Base-by-base conservation (phyloP, 306 rosid species). In the Hippophae tibetana region DNA sequence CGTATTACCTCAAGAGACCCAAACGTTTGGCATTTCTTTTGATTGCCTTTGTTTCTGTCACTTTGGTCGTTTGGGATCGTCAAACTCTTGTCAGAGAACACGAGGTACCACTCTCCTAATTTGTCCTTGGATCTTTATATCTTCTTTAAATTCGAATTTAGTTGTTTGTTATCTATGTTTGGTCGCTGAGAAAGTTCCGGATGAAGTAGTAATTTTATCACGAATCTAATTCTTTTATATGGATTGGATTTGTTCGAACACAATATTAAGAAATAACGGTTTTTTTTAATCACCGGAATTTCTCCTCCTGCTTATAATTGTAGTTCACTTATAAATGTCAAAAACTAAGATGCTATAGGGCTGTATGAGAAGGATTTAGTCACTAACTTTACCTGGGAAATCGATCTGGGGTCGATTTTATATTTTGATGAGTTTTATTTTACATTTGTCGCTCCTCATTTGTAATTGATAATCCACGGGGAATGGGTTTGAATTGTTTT, bases 1-100 rank as follows among this genome's bases (percentile, higher is more conserved):
- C 86, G 52, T 88, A 92, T 74, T 92, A 92, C 64, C 81, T 92
- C 25, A 88, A 85, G 85, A 76, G 99, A 11, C 99, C 99, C 12
- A 82, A 85, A 72, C 87, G 96, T 48, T 56, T 88, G 58, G 95
- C 99, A 64, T 55, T 92, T 76, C 89, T 92, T n/a, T 77, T 92
- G 83, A 78, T 92, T 12, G 79, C 74, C 11, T 92, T 88, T 41
- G 93, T 82, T 50, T 80, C 72, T n/a, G 81, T 58, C 44, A 60
- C 76, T 68, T 68, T 92, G 40, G 3, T 92, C 52, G 78, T 92
- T 7, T 92, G 99, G 99, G 99, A 92, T 62, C 99, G 96, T 52
- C 99, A 92, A 68, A 92, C 84, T 54, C 72, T 92, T 13, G 72
- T 85, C 78, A 69, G 81, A 54, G 96, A 92, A 64, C 85, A 92